Conservation (phyloP, 805 yeast genomes). For the Cyberlindnera misumaiensis region DNA sequence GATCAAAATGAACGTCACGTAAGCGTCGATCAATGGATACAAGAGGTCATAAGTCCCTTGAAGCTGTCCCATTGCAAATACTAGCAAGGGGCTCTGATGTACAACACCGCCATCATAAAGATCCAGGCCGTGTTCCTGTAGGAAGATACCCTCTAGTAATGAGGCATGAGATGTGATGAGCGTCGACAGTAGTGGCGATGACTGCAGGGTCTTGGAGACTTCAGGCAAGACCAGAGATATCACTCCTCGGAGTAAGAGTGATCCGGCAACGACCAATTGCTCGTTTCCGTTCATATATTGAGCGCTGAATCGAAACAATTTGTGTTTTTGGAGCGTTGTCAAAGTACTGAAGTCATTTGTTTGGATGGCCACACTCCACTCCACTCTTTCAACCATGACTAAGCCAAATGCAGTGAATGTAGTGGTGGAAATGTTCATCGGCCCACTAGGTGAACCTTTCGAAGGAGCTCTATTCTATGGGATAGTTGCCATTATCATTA, state of each 20-base stretch:
- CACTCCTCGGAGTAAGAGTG: constrained; percentile 13
- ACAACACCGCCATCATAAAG: constrained; percentile 82
- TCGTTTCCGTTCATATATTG: constrained; percentile 8
- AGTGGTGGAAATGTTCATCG: too few relatives aligned
- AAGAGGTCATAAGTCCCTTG: constrained; percentile 27
- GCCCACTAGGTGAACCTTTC: too few relatives aligned
- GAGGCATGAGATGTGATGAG: constrained; percentile 65
- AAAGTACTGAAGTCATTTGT: too few relatives aligned
- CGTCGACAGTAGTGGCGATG: constrained; percentile 58
- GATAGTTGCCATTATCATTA: too few relatives aligned
- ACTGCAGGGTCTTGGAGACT: constrained; percentile 14
- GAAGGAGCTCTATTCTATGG: too few relatives aligned
- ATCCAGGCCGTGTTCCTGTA: constrained; percentile 47
- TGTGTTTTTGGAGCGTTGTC: too few relatives aligned
- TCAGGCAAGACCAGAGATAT: constrained; percentile 14
- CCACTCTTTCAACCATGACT: too few relatives aligned
- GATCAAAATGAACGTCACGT: constrained; percentile 49
- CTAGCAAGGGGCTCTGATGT: constrained; percentile 77
- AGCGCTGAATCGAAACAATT: too few relatives aligned
- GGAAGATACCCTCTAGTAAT: constrained; percentile 60
- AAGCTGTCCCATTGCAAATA: constrained; percentile 37
- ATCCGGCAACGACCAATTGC: constrained; percentile 6
- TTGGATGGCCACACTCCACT: too few relatives aligned
- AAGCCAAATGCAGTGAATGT: too few relatives aligned
- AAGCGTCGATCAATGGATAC: constrained; percentile 54